These are phyloP conservation scores for Fusarium globosum DNA, from an alignment of 2,329 filamentous ascomycete genomes.

Conservation along the genomic window DNA sequence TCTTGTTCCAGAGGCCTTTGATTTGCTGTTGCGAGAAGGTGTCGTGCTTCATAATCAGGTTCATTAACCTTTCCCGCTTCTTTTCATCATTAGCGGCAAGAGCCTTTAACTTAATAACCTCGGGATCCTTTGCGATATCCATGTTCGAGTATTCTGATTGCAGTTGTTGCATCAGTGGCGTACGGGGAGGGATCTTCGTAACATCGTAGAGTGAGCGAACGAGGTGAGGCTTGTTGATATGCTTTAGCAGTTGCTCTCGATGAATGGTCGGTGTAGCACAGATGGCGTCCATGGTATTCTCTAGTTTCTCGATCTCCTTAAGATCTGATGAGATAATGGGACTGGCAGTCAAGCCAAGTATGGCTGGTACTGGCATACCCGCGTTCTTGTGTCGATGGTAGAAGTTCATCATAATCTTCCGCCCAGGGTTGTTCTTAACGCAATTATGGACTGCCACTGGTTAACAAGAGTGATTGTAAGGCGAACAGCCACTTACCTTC, in stretches of 20 bases:
- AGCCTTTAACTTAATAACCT: slow-evolving; percentile 59
- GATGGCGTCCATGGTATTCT: slow-evolving; percentile 75
- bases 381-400: slow-evolving; percentile 66
- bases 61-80: slow-evolving; percentile 52
- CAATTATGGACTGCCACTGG: slow-evolving; percentile 76
- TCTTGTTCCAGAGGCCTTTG: slow-evolving; percentile 62
- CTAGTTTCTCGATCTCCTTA: slow-evolving; percentile 69
- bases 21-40: slow-evolving; percentile 68
- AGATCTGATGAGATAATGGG: slow-evolving; percentile 72
- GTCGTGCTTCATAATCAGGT: slow-evolving; percentile 55
- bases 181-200: slow-evolving; percentile 28
- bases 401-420: slow-evolving; percentile 77
- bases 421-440: slow-evolving; percentile 69
- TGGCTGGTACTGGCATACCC: slow-evolving; percentile 64
- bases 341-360: slow-evolving; percentile 85
- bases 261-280: slow-evolving; percentile 76
- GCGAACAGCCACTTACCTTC: slow-evolving; percentile 68
- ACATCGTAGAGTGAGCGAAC: slow-evolving; percentile 48
- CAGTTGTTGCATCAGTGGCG: slow-evolving; percentile 58
- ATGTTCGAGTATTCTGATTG: slow-evolving; percentile 54
- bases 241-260: slow-evolving; percentile 74
- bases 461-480: background rate
- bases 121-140: slow-evolving; percentile 71
- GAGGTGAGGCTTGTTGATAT: slow-evolving; percentile 75
- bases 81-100: slow-evolving; percentile 54